A percentile compares a stretch with the other conserved stretches of the same genome.
Evolutionary conservation across 768 basidiomycete species (phyloP).

Genomic region (Obba rivulosa): DNA sequence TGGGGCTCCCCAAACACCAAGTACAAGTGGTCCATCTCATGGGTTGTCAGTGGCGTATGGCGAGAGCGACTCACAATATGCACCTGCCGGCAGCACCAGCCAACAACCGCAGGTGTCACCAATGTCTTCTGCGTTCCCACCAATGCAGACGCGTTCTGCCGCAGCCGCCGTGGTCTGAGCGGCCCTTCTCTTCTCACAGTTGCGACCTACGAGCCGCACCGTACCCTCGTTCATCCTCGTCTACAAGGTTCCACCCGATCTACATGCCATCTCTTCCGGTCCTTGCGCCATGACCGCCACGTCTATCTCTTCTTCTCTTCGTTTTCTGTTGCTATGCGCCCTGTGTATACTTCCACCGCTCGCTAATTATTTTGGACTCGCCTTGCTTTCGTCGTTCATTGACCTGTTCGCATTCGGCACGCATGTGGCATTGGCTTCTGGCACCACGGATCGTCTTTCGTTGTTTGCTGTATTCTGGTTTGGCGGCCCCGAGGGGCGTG

Average conservation of each 20-base stretch:
- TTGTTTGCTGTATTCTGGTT: no score
- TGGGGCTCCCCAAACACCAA: slow-evolving; percentile 39
- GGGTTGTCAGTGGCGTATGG: slow-evolving; percentile 10
- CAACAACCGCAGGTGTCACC: slow-evolving; percentile 58
- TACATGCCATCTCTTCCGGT: background rate
- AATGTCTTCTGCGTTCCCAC: slow-evolving; percentile 80
- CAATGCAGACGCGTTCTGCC: slow-evolving; percentile 21
- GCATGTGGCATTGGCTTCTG: no score
- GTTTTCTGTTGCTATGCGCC: no score
- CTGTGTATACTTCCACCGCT: no score
- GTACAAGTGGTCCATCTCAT: slow-evolving; percentile 26
- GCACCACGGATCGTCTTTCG: no score
- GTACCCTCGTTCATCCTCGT: background rate
- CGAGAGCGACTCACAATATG: slow-evolving; percentile 15
- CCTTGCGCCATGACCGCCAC: background rate
- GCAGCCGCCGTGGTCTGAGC: slow-evolving; percentile 15
- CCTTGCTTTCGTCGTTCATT: no score
- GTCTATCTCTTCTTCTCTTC: background rate
- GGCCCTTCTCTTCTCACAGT: no score
- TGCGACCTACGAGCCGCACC: background rate
- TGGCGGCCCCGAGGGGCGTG: no score
- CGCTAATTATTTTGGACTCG: no score
- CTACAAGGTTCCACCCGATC: background rate
- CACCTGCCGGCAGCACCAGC: slow-evolving; percentile 32
- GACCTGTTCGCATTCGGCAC: no score